Evolutionary conservation across 306 rosid genomes (phyloP).

Genomic region (Adenanthera pavonina): DNA sequence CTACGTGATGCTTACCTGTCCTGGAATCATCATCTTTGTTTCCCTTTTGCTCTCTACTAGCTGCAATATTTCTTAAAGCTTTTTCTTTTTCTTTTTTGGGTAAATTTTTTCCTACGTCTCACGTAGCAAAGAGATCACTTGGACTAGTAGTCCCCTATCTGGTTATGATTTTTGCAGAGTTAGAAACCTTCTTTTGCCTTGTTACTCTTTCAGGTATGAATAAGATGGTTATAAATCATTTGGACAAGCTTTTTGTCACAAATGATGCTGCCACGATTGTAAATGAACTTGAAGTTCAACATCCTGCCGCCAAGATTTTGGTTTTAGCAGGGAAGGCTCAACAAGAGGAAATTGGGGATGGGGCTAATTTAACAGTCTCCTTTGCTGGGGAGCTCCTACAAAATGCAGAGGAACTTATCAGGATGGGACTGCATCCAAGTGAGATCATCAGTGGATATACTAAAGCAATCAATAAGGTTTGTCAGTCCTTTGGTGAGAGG

Average conservation of each 20-base stretch:
- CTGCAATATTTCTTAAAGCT: neutral
- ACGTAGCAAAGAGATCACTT: neutral
- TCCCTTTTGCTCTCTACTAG: neutral
- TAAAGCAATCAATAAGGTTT: slow-evolving; percentile 84
- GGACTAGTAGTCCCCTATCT: neutral
- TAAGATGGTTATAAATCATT: slow-evolving; percentile 97
- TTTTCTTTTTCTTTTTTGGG: neutral
- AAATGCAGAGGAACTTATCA: slow-evolving; percentile 85
- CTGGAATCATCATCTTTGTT: neutral
- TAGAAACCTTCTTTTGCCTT: neutral
- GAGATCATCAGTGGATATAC: slow-evolving; percentile 92
- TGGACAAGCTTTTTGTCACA: slow-evolving; percentile 92
- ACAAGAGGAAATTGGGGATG: slow-evolving; percentile 95
- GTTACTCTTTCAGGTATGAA: slow-evolving; percentile 47
- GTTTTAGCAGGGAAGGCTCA: slow-evolving; percentile 93
- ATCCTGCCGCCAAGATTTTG: slow-evolving; percentile 95
- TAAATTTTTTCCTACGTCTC: neutral
- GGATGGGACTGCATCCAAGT: slow-evolving; percentile 96
- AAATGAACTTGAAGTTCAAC: slow-evolving; percentile 94
- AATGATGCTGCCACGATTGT: slow-evolving; percentile 91
- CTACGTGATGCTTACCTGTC: neutral
- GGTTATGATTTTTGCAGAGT: neutral
- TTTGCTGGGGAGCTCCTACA: slow-evolving; percentile 94
- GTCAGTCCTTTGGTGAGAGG: slow-evolving; percentile 12
- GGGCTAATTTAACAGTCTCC: slow-evolving; percentile 88